These are phyloP conservation scores for Eucalyptus caleyi DNA, from an alignment of 345 rosid genomes.

Conservation along the genomic window DNA sequence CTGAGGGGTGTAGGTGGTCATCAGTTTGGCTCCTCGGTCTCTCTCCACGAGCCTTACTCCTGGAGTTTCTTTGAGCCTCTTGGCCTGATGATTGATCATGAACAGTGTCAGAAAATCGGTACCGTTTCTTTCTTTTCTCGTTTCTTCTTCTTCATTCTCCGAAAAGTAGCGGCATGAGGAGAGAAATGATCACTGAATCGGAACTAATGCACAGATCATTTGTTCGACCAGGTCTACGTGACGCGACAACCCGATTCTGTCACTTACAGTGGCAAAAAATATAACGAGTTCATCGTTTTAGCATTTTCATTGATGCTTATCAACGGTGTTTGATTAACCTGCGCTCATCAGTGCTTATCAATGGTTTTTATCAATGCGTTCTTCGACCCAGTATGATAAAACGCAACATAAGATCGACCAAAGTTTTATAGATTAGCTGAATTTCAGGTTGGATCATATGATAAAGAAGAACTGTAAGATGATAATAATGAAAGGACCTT, in stretches of 20 bases:
- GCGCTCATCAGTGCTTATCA: background rate
- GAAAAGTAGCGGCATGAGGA: background rate
- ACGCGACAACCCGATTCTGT: background rate
- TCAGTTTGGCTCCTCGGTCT: conserved; percentile 70
- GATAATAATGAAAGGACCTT: background rate
- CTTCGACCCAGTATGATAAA: background rate
- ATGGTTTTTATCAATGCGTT: background rate
- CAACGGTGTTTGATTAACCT: background rate
- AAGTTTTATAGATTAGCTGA: background rate
- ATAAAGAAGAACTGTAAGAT: background rate
- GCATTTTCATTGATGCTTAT: background rate
- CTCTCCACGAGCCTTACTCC: conserved; percentile 64
- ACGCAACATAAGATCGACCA: background rate
- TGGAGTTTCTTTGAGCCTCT: conserved; percentile 28
- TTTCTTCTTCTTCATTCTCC: background rate
- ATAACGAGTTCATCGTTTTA: background rate
- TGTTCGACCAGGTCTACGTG: background rate
- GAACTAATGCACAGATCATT: background rate
- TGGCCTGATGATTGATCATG: conserved; percentile 23
- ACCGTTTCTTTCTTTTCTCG: background rate
- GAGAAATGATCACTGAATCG: background rate
- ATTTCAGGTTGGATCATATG: background rate
- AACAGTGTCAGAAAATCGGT: background rate
- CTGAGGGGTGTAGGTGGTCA: conserved; percentile 77
- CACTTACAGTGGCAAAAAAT: background rate